These are phyloP conservation scores for Lecanicillium sp. DNA, from an alignment of 2,329 filamentous ascomycete genomes.

Conservation along the genomic window DNA sequence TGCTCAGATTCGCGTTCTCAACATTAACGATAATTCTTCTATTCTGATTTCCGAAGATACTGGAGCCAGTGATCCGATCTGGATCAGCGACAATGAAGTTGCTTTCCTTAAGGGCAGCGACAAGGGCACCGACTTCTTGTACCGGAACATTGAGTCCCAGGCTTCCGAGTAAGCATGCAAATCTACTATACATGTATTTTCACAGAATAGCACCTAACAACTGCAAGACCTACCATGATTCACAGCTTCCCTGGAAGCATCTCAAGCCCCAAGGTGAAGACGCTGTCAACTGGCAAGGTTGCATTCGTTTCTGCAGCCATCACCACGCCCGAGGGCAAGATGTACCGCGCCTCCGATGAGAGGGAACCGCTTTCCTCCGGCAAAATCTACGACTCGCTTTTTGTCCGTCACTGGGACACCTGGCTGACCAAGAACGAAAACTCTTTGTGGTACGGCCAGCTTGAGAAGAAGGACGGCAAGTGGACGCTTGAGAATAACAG, in stretches of 20 bases:
- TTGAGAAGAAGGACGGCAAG: slow-evolving; percentile 39
- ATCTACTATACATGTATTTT: neutral
- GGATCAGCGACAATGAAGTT: slow-evolving; percentile 64
- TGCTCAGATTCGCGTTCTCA: slow-evolving; percentile 63
- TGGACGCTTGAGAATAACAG: slow-evolving; percentile 42
- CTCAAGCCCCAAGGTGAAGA: slow-evolving; percentile 53
- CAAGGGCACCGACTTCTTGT: slow-evolving; percentile 42
- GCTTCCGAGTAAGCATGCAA: slow-evolving; percentile 32
- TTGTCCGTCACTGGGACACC: slow-evolving; percentile 79
- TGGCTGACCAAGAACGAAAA: slow-evolving; percentile 64
- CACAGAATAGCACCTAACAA: neutral
- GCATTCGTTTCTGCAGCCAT: slow-evolving; percentile 56
- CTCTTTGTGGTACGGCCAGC: slow-evolving; percentile 65
- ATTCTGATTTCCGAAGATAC: slow-evolving; percentile 59
- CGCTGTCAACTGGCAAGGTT: slow-evolving; percentile 42
- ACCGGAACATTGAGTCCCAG: slow-evolving; percentile 28
- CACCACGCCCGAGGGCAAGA: slow-evolving; percentile 60
- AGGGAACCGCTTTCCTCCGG: slow-evolving; percentile 57
- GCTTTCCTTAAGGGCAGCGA: slow-evolving; percentile 47
- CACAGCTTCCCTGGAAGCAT: slow-evolving; percentile 45
- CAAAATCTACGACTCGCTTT: slow-evolving; percentile 67
- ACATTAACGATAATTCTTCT: slow-evolving; percentile 61
- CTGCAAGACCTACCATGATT: slow-evolving; percentile 35
- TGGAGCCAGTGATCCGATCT: slow-evolving; percentile 64
- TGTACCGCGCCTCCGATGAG: slow-evolving; percentile 60